These are phyloP conservation scores for Boletus rubescentipes DNA, from an alignment of 768 basidiomycete species.

Conservation along the genomic window DNA sequence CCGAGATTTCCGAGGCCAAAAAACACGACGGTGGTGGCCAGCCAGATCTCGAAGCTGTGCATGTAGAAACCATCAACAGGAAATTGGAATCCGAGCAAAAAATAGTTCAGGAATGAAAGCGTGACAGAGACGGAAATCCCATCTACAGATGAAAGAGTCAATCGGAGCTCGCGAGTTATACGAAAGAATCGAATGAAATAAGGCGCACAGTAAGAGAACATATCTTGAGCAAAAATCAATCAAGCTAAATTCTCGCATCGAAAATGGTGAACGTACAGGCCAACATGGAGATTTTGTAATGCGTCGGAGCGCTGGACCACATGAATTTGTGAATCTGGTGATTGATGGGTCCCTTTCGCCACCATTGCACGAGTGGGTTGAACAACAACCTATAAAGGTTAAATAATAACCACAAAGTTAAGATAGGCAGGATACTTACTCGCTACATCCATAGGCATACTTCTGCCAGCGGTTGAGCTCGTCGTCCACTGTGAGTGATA, in stretches of 20 bases:
- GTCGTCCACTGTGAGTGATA: constrained; percentile 85
- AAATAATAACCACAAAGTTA: not conserved
- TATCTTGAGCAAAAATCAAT: constrained; percentile 31
- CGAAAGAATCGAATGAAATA: not conserved
- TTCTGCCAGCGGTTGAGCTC: constrained; percentile 94
- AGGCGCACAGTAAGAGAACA: constrained; percentile 52
- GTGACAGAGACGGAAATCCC: constrained; percentile 69
- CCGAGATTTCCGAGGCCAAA: constrained; percentile 72
- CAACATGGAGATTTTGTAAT: constrained; percentile 74
- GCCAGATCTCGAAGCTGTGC: constrained; percentile 79
- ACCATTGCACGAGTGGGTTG: constrained; percentile 80
- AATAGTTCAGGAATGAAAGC: constrained; percentile 70
- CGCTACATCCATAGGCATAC: constrained; percentile 66
- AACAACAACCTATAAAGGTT: constrained; percentile 65
- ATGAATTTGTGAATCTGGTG: constrained; percentile 75
- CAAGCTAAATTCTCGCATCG: not conserved
- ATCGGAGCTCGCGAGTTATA: not conserved
- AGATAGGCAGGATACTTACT: constrained; percentile 40
- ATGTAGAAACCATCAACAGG: constrained; percentile 75
- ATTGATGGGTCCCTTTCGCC: constrained; percentile 76
- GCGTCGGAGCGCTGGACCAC: constrained; percentile 74
- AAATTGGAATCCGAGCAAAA: constrained; percentile 70
- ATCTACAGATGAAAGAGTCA: constrained; percentile 12
- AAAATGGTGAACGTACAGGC: constrained; percentile 40
- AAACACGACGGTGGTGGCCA: constrained; percentile 76